Evolutionary conservation across 2,329 filamentous ascomycete species (phyloP).

Genomic region (Tolypocladium cylindrosporum): DNA sequence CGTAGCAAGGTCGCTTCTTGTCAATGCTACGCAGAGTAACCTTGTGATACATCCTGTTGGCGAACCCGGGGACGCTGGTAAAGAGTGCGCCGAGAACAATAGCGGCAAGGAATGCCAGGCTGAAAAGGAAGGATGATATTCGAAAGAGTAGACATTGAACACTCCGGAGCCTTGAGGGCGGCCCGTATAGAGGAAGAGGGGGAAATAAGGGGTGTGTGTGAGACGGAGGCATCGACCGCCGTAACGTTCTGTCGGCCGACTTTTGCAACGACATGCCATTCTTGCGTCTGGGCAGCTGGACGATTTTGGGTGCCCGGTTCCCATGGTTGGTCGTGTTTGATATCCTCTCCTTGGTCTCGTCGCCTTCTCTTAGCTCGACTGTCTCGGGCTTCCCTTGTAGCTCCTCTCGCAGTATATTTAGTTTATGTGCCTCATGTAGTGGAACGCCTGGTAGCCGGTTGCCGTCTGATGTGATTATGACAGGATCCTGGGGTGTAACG

Average conservation of each 20-base stretch:
- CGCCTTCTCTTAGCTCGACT: conserved; percentile 14
- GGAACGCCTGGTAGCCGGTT: conserved; percentile 59
- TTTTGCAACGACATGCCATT: conserved; percentile 28
- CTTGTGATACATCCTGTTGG: conserved; percentile 38
- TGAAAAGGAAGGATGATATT: conserved; percentile 62
- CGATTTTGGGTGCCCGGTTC: conserved; percentile 15
- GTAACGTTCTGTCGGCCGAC: conserved; percentile 35
- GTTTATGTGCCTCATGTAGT: conserved; percentile 56
- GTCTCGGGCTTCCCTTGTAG: conserved; percentile 20
- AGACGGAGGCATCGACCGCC: conserved; percentile 47
- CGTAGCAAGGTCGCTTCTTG: conserved; percentile 54
- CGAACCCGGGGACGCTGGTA: conserved; percentile 48
- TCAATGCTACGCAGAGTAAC: conserved; percentile 51
- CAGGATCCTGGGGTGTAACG: conserved; percentile 60
- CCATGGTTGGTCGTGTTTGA: conserved; percentile 21
- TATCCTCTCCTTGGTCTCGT: conserved; percentile 14
- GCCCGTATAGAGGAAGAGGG: conserved; percentile 71
- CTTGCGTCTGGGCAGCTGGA: conserved; percentile 14
- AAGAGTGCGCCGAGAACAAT: conserved; percentile 68
- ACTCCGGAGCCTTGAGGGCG: conserved; percentile 54
- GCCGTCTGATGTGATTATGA: conserved; percentile 59
- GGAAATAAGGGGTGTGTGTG: conserved; percentile 76
- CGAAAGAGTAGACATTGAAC: conserved; percentile 59
- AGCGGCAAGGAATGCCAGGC: conserved; percentile 63
- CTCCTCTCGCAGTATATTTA: conserved; percentile 53